Evolutionary conservation across 202 grass and related monocot genomes (phyloP).

Genomic region (Bolboschoenoplectus hybrid): DNA sequence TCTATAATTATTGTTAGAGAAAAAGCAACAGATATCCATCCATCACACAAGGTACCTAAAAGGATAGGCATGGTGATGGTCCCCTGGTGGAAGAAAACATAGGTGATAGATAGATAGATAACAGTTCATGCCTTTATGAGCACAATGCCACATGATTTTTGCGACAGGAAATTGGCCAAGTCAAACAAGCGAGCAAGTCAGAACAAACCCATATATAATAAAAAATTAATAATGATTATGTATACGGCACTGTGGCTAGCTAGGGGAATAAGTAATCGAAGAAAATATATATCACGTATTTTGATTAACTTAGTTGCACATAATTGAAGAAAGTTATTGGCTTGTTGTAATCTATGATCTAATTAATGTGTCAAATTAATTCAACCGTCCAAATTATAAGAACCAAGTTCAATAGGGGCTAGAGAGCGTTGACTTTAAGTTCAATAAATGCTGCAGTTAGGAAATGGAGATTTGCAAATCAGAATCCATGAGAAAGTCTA

Average conservation of each 20-base stretch:
- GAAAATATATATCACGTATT: too few species aligned
- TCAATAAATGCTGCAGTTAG: slow-evolving; percentile 17
- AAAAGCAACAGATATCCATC: too few species aligned
- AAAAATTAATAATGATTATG: neutral
- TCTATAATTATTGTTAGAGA: too few species aligned
- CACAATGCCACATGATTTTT: neutral
- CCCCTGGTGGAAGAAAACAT: neutral
- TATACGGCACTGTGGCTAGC: neutral
- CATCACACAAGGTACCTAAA: neutral
- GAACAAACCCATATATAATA: neutral
- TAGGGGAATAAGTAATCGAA: too few species aligned
- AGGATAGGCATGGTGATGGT: neutral
- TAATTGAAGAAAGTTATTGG: neutral
- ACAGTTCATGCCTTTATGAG: neutral
- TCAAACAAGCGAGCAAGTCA: neutral
- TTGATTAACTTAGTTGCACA: too few species aligned
- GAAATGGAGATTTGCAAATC: slow-evolving; percentile 5
- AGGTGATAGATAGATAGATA: neutral
- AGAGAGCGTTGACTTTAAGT: neutral
- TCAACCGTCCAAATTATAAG: neutral
- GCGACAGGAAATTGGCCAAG: neutral
- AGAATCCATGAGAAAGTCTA: neutral
- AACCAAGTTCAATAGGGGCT: neutral
- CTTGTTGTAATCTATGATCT: neutral
- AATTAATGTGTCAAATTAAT: neutral